A percentile compares a stretch with the other conserved stretches of the same genome.
Conservation (phyloP, 768 basidiomycete genomes). For the Ramaria rubella region DNA sequence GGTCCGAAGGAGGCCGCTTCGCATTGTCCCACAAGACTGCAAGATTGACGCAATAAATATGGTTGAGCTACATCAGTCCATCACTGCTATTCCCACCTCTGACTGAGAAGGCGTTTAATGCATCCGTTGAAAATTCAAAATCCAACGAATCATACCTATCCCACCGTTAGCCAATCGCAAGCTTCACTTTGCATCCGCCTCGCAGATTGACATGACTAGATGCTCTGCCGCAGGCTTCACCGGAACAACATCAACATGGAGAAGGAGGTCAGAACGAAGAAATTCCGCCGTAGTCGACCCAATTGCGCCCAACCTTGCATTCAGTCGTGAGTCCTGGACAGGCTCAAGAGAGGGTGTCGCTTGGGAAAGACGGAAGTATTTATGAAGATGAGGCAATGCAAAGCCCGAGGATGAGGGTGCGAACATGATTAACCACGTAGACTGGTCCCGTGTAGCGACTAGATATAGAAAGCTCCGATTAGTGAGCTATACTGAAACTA, state of each 20-base stretch:
- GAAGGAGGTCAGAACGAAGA: slow-evolving; percentile 37
- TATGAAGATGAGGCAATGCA: slow-evolving; percentile 43
- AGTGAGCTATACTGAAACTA: neutral
- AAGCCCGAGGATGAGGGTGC: slow-evolving; percentile 66
- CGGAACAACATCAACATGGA: slow-evolving; percentile 51
- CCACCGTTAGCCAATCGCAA: neutral
- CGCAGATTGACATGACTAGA: slow-evolving; percentile 29
- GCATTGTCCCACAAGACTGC: too few relatives aligned
- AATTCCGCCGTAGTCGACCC: slow-evolving; percentile 59
- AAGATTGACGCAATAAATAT: too few relatives aligned
- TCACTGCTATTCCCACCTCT: too few relatives aligned
- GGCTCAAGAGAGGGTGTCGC: neutral
- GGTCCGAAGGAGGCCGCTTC: too few relatives aligned
- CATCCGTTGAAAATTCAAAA: too few relatives aligned
- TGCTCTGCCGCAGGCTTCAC: slow-evolving; percentile 50
- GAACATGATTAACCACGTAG: slow-evolving; percentile 63
- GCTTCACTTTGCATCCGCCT: neutral
- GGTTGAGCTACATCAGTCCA: too few relatives aligned
- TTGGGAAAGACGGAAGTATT: slow-evolving; percentile 37
- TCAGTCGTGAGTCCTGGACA: neutral
- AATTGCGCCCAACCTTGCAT: slow-evolving; percentile 49
- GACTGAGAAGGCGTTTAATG: too few relatives aligned
- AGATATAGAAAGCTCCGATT: neutral
- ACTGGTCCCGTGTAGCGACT: neutral
- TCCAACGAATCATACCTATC: neutral